Conservation (phyloP, 208 protist genomes). For the Crithidia brevicula region DNA sequence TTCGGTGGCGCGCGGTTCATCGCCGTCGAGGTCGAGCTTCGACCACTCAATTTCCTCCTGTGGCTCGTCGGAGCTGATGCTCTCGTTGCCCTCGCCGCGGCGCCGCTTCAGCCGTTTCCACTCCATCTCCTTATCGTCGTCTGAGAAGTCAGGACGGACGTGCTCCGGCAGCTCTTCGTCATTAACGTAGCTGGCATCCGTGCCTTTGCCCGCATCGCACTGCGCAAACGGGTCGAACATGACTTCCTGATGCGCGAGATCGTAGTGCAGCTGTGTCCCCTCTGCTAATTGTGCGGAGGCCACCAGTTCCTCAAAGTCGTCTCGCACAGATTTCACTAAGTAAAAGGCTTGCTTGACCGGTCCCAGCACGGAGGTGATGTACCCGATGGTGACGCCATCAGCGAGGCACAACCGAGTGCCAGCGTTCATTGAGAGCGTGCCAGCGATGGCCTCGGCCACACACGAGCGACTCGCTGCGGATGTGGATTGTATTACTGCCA, state of each 20-base stretch:
- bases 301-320: conserved; percentile 29
- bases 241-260: conserved; percentile 53
- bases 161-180: conserved; percentile 86
- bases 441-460: conserved; percentile 50
- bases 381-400: conserved; percentile 61
- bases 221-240: conserved; percentile 58
- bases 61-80: conserved; percentile 50
- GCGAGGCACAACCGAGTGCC: conserved; percentile 72
- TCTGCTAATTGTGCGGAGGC: conserved; percentile 6
- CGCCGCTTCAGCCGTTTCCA: conserved; percentile 78
- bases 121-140: conserved; percentile 82
- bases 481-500: conserved; percentile 46
- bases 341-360: conserved; percentile 67
- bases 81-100: conserved; percentile 24
- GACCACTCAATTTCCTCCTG: conserved; percentile 47
- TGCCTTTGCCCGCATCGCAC: conserved; percentile 67
- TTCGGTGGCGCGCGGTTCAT: background rate
- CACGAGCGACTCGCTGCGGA: conserved; percentile 29
- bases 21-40: conserved; percentile 36
- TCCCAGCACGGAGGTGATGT: conserved; percentile 60
- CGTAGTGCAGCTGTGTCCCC: conserved; percentile 55
- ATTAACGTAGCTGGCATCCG: conserved; percentile 89
- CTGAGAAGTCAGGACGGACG: conserved; percentile 86
- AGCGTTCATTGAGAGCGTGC: conserved; percentile 58
- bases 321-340: conserved; percentile 32